Conservation (phyloP, 495 filamentous ascomycete genomes). For the Penicillium manginii region DNA sequence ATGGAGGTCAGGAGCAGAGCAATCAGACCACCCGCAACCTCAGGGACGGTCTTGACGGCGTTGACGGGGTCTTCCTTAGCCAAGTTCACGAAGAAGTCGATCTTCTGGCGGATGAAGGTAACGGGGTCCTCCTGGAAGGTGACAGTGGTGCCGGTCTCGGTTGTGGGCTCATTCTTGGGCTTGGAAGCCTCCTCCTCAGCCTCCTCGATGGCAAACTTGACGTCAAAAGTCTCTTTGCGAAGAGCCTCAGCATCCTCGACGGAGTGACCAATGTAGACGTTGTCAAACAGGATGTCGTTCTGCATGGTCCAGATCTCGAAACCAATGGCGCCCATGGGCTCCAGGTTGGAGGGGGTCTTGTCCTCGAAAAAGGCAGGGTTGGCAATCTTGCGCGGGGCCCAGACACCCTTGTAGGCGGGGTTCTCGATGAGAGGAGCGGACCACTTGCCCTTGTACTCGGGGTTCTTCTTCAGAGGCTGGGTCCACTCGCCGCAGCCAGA, state of each 20-base stretch:
- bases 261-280: constrained; percentile 99
- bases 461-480: constrained; percentile 92
- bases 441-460: constrained; percentile 99
- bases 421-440: constrained; percentile 92
- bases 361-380: constrained; percentile 99
- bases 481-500: constrained; percentile 96
- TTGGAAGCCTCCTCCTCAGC: constrained; percentile 79
- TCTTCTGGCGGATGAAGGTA: constrained; percentile 85
- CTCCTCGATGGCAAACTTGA: constrained; percentile 87
- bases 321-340: constrained; percentile 97
- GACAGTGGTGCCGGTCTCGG: constrained; percentile 70
- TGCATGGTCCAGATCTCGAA: constrained; percentile 99
- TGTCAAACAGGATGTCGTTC: constrained; percentile 97
- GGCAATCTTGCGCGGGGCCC: constrained; percentile 92
- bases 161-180: constrained; percentile 70
- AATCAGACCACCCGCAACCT: constrained; percentile 79
- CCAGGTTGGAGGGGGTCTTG: constrained; percentile 94
- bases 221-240: constrained; percentile 87
- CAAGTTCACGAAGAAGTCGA: constrained; percentile 84
- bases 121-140: constrained; percentile 94
- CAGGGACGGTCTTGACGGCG: constrained; percentile 89
- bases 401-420: constrained; percentile 96
- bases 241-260: constrained; percentile 89
- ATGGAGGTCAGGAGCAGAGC: constrained; percentile 70
- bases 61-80: constrained; percentile 85